phyloP scores from a whole-genome alignment of 805 yeast genomes.

The Scheffersomyces amazonensis region DNA sequence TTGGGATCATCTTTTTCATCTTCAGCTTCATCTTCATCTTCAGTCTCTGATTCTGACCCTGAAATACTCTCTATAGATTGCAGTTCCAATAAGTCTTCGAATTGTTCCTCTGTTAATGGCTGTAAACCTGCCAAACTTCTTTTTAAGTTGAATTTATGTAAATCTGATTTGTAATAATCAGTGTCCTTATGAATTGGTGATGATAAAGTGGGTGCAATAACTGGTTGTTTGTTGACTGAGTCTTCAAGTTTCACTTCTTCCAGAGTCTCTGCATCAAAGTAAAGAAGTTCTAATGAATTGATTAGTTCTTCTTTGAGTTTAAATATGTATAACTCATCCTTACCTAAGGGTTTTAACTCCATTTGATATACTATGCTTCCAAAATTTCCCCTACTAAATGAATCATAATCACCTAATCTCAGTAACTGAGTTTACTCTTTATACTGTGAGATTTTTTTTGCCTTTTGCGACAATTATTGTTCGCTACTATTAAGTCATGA shows the following conservation, averaged over 20 bases:
- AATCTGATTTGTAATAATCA: constrained; percentile 55
- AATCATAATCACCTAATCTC: too few species aligned
- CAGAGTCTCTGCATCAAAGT: constrained; percentile 51
- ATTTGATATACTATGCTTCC: too few species aligned
- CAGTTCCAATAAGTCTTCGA: constrained; percentile 51
- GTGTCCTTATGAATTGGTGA: not conserved
- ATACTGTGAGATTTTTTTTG: too few species aligned
- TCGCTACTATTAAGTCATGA: too few species aligned
- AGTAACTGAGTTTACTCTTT: too few species aligned
- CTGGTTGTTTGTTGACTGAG: not conserved
- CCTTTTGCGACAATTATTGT: too few species aligned
- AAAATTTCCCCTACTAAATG: too few species aligned
- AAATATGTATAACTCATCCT: constrained; percentile 47
- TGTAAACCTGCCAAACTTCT: constrained; percentile 45
- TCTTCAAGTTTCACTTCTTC: constrained; percentile 15
- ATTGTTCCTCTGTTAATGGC: constrained; percentile 53
- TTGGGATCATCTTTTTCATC: constrained; percentile 18
- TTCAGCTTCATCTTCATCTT: constrained; percentile 18
- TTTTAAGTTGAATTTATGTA: constrained; percentile 58
- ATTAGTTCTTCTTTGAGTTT: constrained; percentile 39
- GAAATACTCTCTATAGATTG: constrained; percentile 56
- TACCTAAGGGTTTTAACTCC: not conserved
- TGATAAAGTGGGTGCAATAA: too few species aligned
- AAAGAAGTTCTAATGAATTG: constrained; percentile 48
- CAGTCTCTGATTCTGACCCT: constrained; percentile 44